Conservation (phyloP, 1,139 yeast genomes). For the Taphrina pruni region DNA sequence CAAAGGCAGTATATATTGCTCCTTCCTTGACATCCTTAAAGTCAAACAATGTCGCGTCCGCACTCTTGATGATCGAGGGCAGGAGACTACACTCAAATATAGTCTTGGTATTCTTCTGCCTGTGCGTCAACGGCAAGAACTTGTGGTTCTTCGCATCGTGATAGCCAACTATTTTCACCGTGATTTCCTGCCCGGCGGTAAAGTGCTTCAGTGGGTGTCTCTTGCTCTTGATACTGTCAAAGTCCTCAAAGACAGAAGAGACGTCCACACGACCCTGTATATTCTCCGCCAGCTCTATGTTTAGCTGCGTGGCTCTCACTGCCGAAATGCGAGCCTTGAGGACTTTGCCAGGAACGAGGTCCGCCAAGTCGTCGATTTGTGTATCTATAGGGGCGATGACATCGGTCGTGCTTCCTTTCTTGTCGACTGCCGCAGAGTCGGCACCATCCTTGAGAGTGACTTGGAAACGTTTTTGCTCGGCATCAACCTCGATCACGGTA, state of each 20-base stretch:
- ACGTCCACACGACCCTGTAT: slow-evolving; percentile 81
- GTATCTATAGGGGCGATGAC: slow-evolving; percentile 66
- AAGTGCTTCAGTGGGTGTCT: slow-evolving; percentile 67
- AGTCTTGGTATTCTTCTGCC: slow-evolving; percentile 59
- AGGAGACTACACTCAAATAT: slow-evolving; percentile 71
- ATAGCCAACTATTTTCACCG: slow-evolving; percentile 74
- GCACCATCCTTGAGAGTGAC: slow-evolving; percentile 61
- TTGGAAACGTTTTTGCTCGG: slow-evolving; percentile 44
- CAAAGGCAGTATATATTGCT: slow-evolving; percentile 58
- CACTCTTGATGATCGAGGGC: slow-evolving; percentile 53
- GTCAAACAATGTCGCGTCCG: slow-evolving; percentile 51
- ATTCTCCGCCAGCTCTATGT: slow-evolving; percentile 77
- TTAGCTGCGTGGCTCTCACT: slow-evolving; percentile 75
- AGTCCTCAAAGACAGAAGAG: slow-evolving; percentile 67
- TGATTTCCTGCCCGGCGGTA: slow-evolving; percentile 63
- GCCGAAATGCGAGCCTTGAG: slow-evolving; percentile 68
- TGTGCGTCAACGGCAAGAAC: slow-evolving; percentile 72
- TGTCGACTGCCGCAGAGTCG: slow-evolving; percentile 47
- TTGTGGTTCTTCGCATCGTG: slow-evolving; percentile 75
- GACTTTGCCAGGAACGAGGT: slow-evolving; percentile 64
- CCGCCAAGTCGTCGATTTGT: slow-evolving; percentile 58
- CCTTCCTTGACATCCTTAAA: slow-evolving; percentile 57
- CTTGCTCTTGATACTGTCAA: slow-evolving; percentile 63
- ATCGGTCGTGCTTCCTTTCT: slow-evolving; percentile 41
- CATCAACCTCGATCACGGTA: slow-evolving; percentile 40